Evolutionary conservation across 2,329 filamentous ascomycete species (phyloP), one percentile per base, ranked within the genome.

Genomic region (Nemania abortiva): DNA sequence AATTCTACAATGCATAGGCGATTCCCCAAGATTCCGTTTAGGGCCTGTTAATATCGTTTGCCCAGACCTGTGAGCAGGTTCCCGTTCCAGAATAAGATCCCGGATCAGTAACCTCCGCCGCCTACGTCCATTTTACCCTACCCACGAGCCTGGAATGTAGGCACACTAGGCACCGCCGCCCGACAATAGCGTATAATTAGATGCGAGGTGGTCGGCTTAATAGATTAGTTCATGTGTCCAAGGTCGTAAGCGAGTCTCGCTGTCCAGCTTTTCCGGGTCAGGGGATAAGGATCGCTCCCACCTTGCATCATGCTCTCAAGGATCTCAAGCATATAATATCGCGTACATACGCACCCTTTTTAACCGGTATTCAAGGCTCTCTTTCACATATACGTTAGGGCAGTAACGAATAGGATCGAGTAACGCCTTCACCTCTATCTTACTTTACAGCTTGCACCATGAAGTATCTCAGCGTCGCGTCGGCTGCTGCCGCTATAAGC

Each of bases 61-160:
- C 22, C 27, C n/a, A n/a, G 47, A 45, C 24, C 47, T 3, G 52
- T 47, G 42, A 34, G 31, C 39, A 57, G 42, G 15, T 15, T 62
- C 55, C 50, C 56, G 70, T 74, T 73, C 74, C 70, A 56, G 70
- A 75, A 74, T 63, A 54, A 74, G 71, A 29, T 15, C 50, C 70
- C 75, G 75, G 75, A 77, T 61, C 63, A 49, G 54, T 57, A 73
- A 70, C 69, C 71, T 77, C 75, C 75, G 75, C 70, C 65, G 66
- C n/a, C 54, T 9, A 5, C 45, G 22, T 52, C 42, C 27, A 61
- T 68, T 52, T 66, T 54, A 59, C 69, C 68, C 67, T 70, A 72
- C 70, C 70, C 73, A 73, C 70, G 63, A 59, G 62, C 65, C 65
- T 52, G 29, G 55, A 53, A 61, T n/a, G 57, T 47, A 47, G 42